Base-by-base conservation (phyloP, 176 grass and related monocot species). In the Oryza meyeriana region DNA sequence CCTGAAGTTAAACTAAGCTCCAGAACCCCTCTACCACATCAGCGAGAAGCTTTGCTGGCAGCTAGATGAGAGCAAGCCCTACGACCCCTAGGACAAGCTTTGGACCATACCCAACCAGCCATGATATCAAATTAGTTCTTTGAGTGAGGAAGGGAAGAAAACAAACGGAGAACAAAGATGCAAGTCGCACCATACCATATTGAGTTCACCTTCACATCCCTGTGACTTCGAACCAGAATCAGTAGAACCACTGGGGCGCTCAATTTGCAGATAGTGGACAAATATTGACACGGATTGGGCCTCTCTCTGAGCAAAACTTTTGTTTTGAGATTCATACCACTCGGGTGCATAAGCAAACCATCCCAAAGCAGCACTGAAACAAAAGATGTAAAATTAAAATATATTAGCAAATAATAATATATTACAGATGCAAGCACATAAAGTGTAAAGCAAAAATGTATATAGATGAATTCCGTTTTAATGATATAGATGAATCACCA, bases 271-370 rank as follows among this genome's bases (percentile, higher is more conserved):
- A 79, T 80, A 83, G 77, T 99, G 93, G 65, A 95, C 93, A 91
- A 99, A 93, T 74, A 95, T 78, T 84, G 96, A 95, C 69, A 99
- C 91, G 78, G 96, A 99, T 32, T 95, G 96, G 52, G 96, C 93
- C 83, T 99, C 96, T 86, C 93, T 93, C 67, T 95, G 93, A 58
- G 88, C 79, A 83, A 90, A 99, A 86, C 84, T 82, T 88, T 95
- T 99, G 85, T 84, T 99, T 82, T 88, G 88, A 69, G 92, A 88
- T 90, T 99, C 96, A 80, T 99, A 93, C 87, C 87, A 99, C 77
- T 99, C 93, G 61, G 89, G 91, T n/a, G 78, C 79, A 91, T 91
- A 89, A 80, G 93, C 93, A 93, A 99, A 99, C 96, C 93, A 95
- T 87, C 96, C 93, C 87, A 99, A 95, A 74, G 96, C 87, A 90